A percentile compares a stretch with the other conserved stretches of the same genome.
These are phyloP conservation scores for Penicillium cosmopolitanum DNA, from an alignment of 495 filamentous ascomycete genomes.

Conservation along the genomic window DNA sequence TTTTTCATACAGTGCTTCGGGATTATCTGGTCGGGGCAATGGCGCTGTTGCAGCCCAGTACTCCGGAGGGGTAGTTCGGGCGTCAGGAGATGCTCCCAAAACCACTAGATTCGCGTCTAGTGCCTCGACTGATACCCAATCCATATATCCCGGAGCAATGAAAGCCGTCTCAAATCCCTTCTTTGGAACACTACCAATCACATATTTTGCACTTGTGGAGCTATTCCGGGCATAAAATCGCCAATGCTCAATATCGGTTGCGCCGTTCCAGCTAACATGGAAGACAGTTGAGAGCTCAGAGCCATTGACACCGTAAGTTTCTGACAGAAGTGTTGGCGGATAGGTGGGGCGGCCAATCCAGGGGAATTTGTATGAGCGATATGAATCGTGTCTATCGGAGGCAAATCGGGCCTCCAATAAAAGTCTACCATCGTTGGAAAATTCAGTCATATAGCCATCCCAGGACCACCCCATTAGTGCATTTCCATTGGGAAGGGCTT, in stretches of 20 bases:
- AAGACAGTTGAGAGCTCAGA: constrained; percentile 20
- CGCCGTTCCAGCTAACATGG: constrained; percentile 23
- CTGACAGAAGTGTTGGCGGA: constrained; percentile 16
- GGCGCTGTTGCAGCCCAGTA: not conserved
- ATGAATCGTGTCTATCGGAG: constrained; percentile 14
- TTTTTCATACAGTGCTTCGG: not conserved
- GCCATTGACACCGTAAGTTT: constrained; percentile 8
- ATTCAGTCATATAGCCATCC: constrained; percentile 52
- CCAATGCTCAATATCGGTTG: constrained; percentile 13
- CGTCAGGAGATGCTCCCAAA: not conserved
- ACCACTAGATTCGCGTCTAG: not conserved
- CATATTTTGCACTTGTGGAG: no score
- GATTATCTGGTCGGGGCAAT: not conserved
- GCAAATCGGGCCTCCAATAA: constrained; percentile 34
- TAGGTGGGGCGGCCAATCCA: constrained; percentile 15
- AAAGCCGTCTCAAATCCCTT: constrained; percentile 9
- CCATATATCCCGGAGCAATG: constrained; percentile 8
- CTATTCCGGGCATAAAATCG: constrained; percentile 2
- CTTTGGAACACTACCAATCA: constrained; percentile 8
- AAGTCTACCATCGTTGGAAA: constrained; percentile 42
- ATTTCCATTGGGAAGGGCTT: constrained; percentile 49
- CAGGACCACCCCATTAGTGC: constrained; percentile 52
- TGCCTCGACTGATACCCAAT: constrained; percentile 13
- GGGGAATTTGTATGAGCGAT: constrained; percentile 25
- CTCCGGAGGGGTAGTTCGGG: not conserved